Base-by-base conservation (phyloP, 78 protist species). In the Dictyostelium capitatum region DNA sequence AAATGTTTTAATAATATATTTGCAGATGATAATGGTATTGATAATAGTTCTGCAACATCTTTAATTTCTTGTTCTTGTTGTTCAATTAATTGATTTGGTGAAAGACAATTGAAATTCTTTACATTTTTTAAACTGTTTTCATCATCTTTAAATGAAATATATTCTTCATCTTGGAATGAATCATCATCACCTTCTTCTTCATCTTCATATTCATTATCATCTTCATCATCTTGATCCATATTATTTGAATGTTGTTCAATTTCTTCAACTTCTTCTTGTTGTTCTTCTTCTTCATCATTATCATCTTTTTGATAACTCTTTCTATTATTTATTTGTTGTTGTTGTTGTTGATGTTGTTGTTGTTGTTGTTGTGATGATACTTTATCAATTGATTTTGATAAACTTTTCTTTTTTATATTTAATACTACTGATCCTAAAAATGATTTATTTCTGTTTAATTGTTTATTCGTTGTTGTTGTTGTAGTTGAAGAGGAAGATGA, bases 21-120 rank as follows among this genome's bases (percentile, higher is more conserved):
- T 46, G 95, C 89, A 6, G 79, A 65, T 10, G 69, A 46, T 0
- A 25, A 25, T 25, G 89, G 37, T 10, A 91, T 32, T 47, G 89
- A 82, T 1, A 91, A 79, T 5, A 91, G 51, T 43, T 91, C 90
- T 30, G 95, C 89, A 4, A 91, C 47, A 46, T 78, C 83, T 23
- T 82, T 83, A 53, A 91, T 82, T 46, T 91, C 95, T 56, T 70
- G 70, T 54, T 80, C 67, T 91, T 91, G 95, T 17, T 83, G 82
- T 23, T 70, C 57, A 0, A 57, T 23, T 37, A 91, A 79, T 54
- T 91, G 82, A 50, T 72, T 69, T 20, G 95, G 95, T 28, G 95
- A 80, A 10, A 90, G 69, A 80, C 95, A 90, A 28, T 67, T 67
- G 57, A 82, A 90, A 41, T 72, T 82, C 80, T 80, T 80, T n/a